Evolutionary conservation across 139 green algal species (phyloP).

Genomic region (Micromonas pusilla): DNA sequence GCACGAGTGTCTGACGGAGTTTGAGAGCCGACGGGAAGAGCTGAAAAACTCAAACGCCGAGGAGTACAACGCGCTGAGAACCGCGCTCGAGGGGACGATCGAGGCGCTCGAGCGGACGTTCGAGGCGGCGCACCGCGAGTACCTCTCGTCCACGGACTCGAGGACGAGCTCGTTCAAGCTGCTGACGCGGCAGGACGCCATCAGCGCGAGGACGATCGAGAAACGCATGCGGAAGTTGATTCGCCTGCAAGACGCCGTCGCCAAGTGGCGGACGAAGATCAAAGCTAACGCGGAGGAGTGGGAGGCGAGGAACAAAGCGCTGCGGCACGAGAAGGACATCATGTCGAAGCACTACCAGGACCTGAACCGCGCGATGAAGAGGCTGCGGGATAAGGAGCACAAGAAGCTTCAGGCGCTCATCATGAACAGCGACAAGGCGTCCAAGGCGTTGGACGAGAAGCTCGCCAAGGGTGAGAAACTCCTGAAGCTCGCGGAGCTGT

Average conservation of each 20-base stretch:
- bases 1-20: slow-evolving; percentile 31
- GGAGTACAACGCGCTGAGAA: slow-evolving; percentile 88
- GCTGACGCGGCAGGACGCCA: slow-evolving; percentile 63
- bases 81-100: slow-evolving; percentile 71
- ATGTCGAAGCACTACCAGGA: slow-evolving; percentile 67
- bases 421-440: slow-evolving; percentile 38
- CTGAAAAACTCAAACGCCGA: slow-evolving; percentile 78
- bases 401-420: slow-evolving; percentile 57
- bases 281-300: slow-evolving; percentile 63
- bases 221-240: slow-evolving; percentile 70
- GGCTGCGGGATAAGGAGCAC: slow-evolving; percentile 46
- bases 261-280: slow-evolving; percentile 77
- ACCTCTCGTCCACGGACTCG: slow-evolving; percentile 64
- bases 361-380: slow-evolving; percentile 59
- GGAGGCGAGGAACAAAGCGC: slow-evolving; percentile 61
- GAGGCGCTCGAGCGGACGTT: slow-evolving; percentile 78
- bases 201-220: slow-evolving; percentile 67
- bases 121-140: slow-evolving; percentile 53
- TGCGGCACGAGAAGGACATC: slow-evolving; percentile 75
- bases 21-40: slow-evolving; percentile 54
- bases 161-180: slow-evolving; percentile 61
- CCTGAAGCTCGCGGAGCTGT: slow-evolving; percentile 69
- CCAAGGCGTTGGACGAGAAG: slow-evolving; percentile 46
- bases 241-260: slow-evolving; percentile 61
- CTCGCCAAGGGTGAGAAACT: slow-evolving; percentile 55